Evolutionary conservation across 1,284 basidiomycete genomes (phyloP), one percentile per base, ranked within the genome.

Genomic region (Kalmanozyma brasiliensis): DNA sequence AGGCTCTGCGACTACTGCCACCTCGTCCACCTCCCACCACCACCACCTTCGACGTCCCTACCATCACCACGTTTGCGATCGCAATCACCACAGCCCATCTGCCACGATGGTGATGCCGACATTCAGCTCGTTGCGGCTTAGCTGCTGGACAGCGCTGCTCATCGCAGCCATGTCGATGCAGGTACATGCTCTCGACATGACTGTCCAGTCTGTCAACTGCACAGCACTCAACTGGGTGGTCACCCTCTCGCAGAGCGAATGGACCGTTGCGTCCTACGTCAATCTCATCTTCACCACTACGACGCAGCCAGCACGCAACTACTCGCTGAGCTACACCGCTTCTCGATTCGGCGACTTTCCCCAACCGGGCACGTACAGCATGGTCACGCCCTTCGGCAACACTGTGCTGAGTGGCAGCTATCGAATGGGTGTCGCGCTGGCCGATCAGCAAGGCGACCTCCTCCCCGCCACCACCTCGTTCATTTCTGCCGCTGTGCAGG

Each of bases 291-390:
- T 65, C 33, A 23, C 49, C 19, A 46, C 51, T 4, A 44, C 45
- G 2, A 44, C 45, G 2, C 29, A 33, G 8, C 42, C 46, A 2
- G 46, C 20, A 4, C 51, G 34, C 24, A 65, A 58, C 40, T 65
- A 65, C 56, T 59, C 56, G 7, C 17, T 55, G 17, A 43, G 55
- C n/a, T 65, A 55, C 38, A 51, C 51, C 1, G 51, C 56, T 1
- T 19, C 30, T 4, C 9, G 6, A 7, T 33, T 16, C 14, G 62
- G 62, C 3, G 55, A 20, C 2, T 53, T 65, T 24, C 51, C 56
- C 1, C 14, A 33, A 13, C 51, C 56, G 3, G 62, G 51, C 0
- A 41, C 22, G 9, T 65, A 53, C 26, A 22, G 14, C 13, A 55
- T 24, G 34, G 30, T 48, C 0, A 55, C 56, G 11, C 4, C 14